These are phyloP conservation scores for Starmera pachycereana DNA, from an alignment of 805 yeast genomes.

Conservation along the genomic window DNA sequence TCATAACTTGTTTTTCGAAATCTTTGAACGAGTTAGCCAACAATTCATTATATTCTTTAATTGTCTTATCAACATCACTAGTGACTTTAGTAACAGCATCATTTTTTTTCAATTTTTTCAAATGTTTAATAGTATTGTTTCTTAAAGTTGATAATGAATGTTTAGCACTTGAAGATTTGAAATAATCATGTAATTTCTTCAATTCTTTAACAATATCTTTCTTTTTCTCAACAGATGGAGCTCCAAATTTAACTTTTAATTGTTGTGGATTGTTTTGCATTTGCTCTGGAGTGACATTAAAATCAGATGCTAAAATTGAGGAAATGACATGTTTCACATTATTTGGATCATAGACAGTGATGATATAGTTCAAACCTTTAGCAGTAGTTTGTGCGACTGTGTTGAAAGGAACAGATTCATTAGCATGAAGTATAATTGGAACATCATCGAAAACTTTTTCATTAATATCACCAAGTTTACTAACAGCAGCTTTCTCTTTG, in stretches of 20 bases:
- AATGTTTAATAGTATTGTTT: slow-evolving; percentile 42
- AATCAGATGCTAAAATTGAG: slow-evolving; percentile 54
- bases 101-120: slow-evolving; percentile 41
- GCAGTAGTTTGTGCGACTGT: slow-evolving; percentile 61
- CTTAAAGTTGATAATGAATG: slow-evolving; percentile 49
- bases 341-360: slow-evolving; percentile 84
- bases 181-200: slow-evolving; percentile 57
- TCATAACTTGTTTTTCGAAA: slow-evolving; percentile 36
- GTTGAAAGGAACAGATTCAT: slow-evolving; percentile 38
- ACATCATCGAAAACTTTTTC: slow-evolving; percentile 57
- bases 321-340: slow-evolving; percentile 61
- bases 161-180: slow-evolving; percentile 38
- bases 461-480: slow-evolving; percentile 61
- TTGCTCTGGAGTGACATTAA: slow-evolving; percentile 72
- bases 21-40: slow-evolving; percentile 45
- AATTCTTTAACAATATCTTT: slow-evolving; percentile 44
- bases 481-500: slow-evolving; percentile 45
- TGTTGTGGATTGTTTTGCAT: slow-evolving; percentile 67
- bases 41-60: slow-evolving; percentile 51
- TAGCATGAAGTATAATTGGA: slow-evolving; percentile 36
- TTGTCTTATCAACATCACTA: slow-evolving; percentile 57
- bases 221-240: slow-evolving; percentile 59
- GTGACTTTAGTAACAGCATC: slow-evolving; percentile 46
- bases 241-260: slow-evolving; percentile 65
- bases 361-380: slow-evolving; percentile 57